A percentile compares a stretch with the other conserved stretches of the same genome.
Conservation (phyloP, 176 grass and related monocot genomes). For the Aegilops speltoides region DNA sequence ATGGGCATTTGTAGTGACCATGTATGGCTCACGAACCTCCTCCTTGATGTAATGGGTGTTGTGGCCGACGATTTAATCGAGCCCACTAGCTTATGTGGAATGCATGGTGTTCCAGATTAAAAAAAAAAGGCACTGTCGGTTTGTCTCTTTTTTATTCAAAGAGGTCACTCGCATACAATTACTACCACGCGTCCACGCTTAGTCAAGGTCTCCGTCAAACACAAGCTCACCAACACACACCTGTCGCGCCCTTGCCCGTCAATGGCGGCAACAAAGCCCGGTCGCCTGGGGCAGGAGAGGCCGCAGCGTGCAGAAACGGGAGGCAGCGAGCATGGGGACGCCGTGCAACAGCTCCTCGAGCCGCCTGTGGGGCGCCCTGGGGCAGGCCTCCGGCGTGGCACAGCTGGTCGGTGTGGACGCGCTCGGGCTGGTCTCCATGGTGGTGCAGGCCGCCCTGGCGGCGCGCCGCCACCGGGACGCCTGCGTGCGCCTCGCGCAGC, state of each 20-base stretch:
- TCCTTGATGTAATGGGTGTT: too few species aligned
- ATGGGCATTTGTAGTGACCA: too few species aligned
- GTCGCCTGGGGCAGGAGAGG: neutral
- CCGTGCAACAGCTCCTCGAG: conserved; percentile 6
- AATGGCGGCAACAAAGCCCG: neutral
- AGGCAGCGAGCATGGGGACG: conserved; percentile 1
- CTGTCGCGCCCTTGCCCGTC: neutral
- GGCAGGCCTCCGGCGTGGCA: conserved; percentile 23
- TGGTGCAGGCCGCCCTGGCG: conserved; percentile 54
- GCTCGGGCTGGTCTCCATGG: conserved; percentile 60
- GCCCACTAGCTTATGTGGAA: too few species aligned
- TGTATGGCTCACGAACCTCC: too few species aligned
- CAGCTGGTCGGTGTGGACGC: conserved; percentile 62
- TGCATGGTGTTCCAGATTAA: too few species aligned
- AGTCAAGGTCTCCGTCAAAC: neutral
- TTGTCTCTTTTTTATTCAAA: too few species aligned
- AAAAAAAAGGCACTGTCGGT: too few species aligned
- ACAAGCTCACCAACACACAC: neutral
- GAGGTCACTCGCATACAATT: too few species aligned
- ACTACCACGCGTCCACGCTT: neutral
- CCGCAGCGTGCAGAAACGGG: neutral
- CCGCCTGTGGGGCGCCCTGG: conserved; percentile 19
- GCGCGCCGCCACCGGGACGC: conserved; percentile 58
- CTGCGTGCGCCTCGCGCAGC: conserved; percentile 48
- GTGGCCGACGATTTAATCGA: too few species aligned